Evolutionary conservation across 768 basidiomycete genomes (phyloP), one percentile per base, ranked within the genome.

Genomic region (Suillus fuscotomentosus): DNA sequence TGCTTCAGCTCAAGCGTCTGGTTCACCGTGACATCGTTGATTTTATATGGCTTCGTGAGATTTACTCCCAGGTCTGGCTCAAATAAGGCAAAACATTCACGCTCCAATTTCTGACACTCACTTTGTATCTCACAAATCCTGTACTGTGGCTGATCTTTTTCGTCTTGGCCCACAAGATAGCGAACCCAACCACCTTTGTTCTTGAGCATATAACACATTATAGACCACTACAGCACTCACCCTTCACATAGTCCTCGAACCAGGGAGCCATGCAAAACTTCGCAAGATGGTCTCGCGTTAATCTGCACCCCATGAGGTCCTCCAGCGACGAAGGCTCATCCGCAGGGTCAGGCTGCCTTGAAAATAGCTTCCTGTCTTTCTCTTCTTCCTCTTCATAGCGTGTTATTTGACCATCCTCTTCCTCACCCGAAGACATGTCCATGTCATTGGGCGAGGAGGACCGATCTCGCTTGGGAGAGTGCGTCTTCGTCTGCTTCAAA

Each of bases 391-490:
- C 88, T 63, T 92, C 89, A 34, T 81, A 83, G 69, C 87, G 88
- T 47, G 82, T 87, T 63, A 92, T 89, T 73, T 90, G 88, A 0
- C 91, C 92, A 67, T 93, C 91, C 63, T 84, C 85, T 61, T 90
- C 94, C 54, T 92, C 91, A 38, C 80, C 82, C 13, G 88, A 87
- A n/a, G 89, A 91, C 34, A 89, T 90, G 55, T 92, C 92, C 85
- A 92, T 93, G 70, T 91, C 91, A 83, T 89, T 91, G 1, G 91
- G 89, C 24, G 92, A 93, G 1, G 91, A 88, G 3, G 89, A 90
- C 31, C 88, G 84, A 56, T 91, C 88, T 22, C 86, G 85, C 70
- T 86, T 86, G 5, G 88, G 88, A 14, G 89, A 88, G 67, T 81
- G 77, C 56, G 73, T 76, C 69, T 78, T 75, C 73, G 79, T 81